phyloP scores from a whole-genome alignment of 2,329 filamentous ascomycete genomes.

The Alternaria sp. region DNA sequence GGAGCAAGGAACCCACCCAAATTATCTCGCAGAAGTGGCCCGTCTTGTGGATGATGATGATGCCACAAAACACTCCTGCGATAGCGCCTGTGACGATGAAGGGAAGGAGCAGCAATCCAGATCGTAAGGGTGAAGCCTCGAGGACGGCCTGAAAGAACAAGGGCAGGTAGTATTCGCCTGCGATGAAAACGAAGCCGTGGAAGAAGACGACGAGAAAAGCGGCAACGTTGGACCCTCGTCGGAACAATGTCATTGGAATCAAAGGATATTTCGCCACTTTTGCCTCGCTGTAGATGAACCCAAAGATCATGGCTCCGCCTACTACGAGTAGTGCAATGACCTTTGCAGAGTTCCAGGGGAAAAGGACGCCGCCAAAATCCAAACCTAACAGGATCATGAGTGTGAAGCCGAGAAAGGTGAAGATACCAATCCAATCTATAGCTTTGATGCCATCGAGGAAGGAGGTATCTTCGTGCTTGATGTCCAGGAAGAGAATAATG shows the following conservation, averaged over 20 bases:
- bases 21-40: conserved; percentile 54
- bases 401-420: conserved; percentile 61
- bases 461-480: conserved; percentile 63
- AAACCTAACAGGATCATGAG: conserved; percentile 63
- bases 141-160: conserved; percentile 76
- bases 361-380: conserved; percentile 63
- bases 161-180: conserved; percentile 73
- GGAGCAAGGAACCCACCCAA: conserved; percentile 44
- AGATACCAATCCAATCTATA: conserved; percentile 63
- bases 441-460: conserved; percentile 59
- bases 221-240: conserved; percentile 64
- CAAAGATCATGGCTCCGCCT: conserved; percentile 57
- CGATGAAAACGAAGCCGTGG: conserved; percentile 61
- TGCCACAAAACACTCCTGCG: conserved; percentile 57
- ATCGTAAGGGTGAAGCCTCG: conserved; percentile 67
- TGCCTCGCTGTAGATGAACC: conserved; percentile 70
- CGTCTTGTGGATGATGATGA: conserved; percentile 58
- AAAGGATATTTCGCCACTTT: conserved; percentile 70
- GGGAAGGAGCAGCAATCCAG: conserved; percentile 68
- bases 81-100: conserved; percentile 60
- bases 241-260: conserved; percentile 72
- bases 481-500: conserved; percentile 62
- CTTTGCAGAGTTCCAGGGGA: conserved; percentile 63
- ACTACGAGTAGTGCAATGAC: conserved; percentile 65
- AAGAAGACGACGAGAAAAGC: conserved; percentile 61